Base-by-base conservation (phyloP, 768 basidiomycete genomes). In the Lactarius quietus region DNA sequence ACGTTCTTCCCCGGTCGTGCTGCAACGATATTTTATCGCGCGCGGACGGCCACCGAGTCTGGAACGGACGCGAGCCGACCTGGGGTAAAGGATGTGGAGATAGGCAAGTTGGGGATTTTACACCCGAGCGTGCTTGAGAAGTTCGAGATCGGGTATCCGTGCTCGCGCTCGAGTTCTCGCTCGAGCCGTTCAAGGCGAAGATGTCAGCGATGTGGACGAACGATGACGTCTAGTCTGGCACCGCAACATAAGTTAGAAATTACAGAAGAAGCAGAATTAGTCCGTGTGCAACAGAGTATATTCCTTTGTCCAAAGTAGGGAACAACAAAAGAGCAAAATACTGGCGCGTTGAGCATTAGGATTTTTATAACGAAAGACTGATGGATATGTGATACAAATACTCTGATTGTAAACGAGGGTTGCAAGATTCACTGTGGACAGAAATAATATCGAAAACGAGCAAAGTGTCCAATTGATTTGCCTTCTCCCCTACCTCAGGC, bases 1-100 rank as follows among this genome's bases (percentile, higher is more conserved):
- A 90, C 91, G 63, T 99, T 89, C 81, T 96, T 99, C 83, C 93
- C 95, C 41, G 95, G 95, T 39, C 90, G 96, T 36, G 94, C 93
- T 2, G 97, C 97, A 5, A 89, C 84, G 33, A 92, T 99, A 70
- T 91, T 85, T 78, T 97, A 94, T 77, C 89, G 97, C 54, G 78
- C 84, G 31, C 79, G 64, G 72, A 45, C 70, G 72, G 63, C 6
- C 70, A 71, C 38, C 38, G 43, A 69, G 58, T 77, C 76, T 33
- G 76, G 88, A 70, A 78, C 83, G 67, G 72, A 81, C 9, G 78
- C 77, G 35, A 72, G 84, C 28, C 70, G 75, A 67, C 68, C 77
- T 60, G 72, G 76, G 5, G 71, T 76, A 60, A 38, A 28, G 29
- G 97, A 98, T 76, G 73, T 87, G 36, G 81, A 83, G 67, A 90